These are phyloP conservation scores for Penicillium salamii DNA, from an alignment of 495 filamentous ascomycete genomes.

Conservation along the genomic window DNA sequence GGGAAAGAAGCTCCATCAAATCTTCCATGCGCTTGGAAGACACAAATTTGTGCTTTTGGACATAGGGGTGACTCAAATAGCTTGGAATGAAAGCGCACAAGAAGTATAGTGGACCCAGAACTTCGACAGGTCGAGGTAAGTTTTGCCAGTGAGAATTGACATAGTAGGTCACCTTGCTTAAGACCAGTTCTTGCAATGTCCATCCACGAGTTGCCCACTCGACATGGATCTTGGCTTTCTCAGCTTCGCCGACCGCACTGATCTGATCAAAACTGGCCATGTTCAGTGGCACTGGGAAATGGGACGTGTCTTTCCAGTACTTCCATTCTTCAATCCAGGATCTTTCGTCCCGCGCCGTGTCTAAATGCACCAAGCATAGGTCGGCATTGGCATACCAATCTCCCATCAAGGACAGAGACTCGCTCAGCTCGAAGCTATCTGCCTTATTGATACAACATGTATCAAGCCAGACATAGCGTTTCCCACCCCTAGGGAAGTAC, in stretches of 20 bases:
- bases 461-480: slow-evolving; percentile 47
- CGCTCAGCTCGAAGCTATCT: slow-evolving; percentile 35
- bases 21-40: background rate
- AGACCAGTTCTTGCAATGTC: slow-evolving; percentile 49
- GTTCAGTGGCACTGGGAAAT: slow-evolving; percentile 2
- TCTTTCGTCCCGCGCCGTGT: slow-evolving; percentile 22
- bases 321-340: slow-evolving; percentile 25
- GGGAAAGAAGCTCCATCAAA: background rate
- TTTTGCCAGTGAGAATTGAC: slow-evolving; percentile 38
- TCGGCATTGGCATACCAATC: slow-evolving; percentile 49
- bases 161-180: slow-evolving; percentile 46
- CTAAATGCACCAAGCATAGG: slow-evolving; percentile 46
- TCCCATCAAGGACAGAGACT: slow-evolving; percentile 45
- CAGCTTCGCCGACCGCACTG: background rate
- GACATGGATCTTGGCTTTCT: background rate
- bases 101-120: slow-evolving; percentile 38
- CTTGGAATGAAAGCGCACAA: slow-evolving; percentile 33
- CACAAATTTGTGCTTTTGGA: slow-evolving; percentile 10
- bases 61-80: slow-evolving; percentile 18
- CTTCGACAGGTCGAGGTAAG: slow-evolving; percentile 34
- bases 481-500: slow-evolving; percentile 31
- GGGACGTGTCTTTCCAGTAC: slow-evolving; percentile 10
- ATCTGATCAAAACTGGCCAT: slow-evolving; percentile 4
- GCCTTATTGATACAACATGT: slow-evolving; percentile 49
- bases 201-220: slow-evolving; percentile 44